A percentile compares a stretch with the other conserved stretches of the same genome.
Conservation (phyloP, 345 rosid species). For the Physaria fendleri region DNA sequence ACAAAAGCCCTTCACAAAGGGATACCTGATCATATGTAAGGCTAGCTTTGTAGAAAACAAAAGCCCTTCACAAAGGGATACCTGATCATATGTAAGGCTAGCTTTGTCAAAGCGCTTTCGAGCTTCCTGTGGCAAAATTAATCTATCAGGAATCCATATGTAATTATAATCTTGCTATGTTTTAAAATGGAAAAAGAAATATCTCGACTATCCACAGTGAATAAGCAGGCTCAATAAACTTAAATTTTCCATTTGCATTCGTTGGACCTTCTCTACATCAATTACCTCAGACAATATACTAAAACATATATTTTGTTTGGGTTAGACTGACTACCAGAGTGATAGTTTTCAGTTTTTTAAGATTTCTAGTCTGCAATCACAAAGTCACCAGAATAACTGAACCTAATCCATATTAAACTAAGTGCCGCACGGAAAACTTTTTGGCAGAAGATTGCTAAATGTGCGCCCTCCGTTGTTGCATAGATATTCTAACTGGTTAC, state of each 20-base stretch:
- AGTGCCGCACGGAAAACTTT: too few relatives aligned
- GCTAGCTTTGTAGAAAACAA: background rate
- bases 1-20: too few relatives aligned
- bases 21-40: too few relatives aligned
- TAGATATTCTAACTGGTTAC: background rate
- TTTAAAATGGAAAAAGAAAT: background rate
- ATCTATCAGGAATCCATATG: conserved; percentile 20
- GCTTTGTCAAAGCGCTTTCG: conserved; percentile 96
- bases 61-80: conserved; percentile 19
- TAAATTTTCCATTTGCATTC: background rate
- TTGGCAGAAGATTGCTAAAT: background rate
- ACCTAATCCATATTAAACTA: background rate
- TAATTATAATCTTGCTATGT: conserved; percentile 6
- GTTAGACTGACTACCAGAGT: background rate
- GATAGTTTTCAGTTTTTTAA: background rate
- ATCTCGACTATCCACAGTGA: conserved; percentile 9
- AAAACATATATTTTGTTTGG: background rate
- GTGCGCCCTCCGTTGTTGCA: background rate
- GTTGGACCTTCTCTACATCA: background rate
- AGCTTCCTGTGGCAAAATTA: conserved; percentile 68
- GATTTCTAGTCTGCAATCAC: background rate
- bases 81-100: conserved; percentile 93
- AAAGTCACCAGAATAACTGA: background rate
- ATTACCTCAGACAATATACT: background rate
- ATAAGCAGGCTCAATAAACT: background rate